A percentile compares a stretch with the other conserved stretches of the same genome.
Evolutionary conservation across 23 red algal species (phyloP).

Genomic region (Pyropia haitanensis): DNA sequence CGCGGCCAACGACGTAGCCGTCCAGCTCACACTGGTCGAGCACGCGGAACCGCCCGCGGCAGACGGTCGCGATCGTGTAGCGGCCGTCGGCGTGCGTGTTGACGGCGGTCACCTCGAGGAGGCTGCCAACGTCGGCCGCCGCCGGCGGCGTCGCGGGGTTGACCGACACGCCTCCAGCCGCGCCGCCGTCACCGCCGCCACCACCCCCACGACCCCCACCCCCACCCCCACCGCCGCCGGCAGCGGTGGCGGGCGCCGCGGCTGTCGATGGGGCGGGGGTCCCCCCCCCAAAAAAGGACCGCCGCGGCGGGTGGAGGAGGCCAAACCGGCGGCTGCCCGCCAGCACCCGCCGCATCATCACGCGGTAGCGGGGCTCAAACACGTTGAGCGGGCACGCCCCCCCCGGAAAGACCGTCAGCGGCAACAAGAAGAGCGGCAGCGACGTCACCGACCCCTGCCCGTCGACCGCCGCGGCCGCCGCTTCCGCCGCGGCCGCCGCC

Average conservation of each 20-base stretch:
- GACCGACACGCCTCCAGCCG: neutral
- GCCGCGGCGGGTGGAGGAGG: slow-evolving; percentile 16
- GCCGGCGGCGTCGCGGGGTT: slow-evolving; percentile 1
- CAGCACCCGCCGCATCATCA: slow-evolving; percentile 74
- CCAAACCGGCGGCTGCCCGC: slow-evolving; percentile 57
- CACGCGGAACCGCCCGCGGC: slow-evolving; percentile 40
- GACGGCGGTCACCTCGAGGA: slow-evolving; percentile 55
- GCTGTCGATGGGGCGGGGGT: too few relatives aligned
- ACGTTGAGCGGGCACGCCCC: slow-evolving; percentile 58
- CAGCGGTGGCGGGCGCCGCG: too few relatives aligned
- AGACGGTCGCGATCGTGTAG: slow-evolving; percentile 42
- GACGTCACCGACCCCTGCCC: slow-evolving; percentile 11
- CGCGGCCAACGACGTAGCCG: slow-evolving; percentile 57
- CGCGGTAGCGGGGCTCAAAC: slow-evolving; percentile 72
- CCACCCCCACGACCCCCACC: too few relatives aligned
- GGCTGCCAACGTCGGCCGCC: slow-evolving; percentile 36
- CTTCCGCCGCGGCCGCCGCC: slow-evolving; percentile 20
- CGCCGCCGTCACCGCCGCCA: too few relatives aligned
- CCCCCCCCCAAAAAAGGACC: too few relatives aligned
- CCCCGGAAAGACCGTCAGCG: slow-evolving; percentile 58
- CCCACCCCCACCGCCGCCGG: too few relatives aligned
- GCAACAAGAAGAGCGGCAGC: slow-evolving; percentile 60
- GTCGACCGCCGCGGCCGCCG: neutral
- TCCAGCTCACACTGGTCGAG: slow-evolving; percentile 38
- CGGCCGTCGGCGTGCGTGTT: slow-evolving; percentile 59